phyloP scores from a whole-genome alignment of 768 basidiomycete genomes.

The Lactifluus rugatus region DNA sequence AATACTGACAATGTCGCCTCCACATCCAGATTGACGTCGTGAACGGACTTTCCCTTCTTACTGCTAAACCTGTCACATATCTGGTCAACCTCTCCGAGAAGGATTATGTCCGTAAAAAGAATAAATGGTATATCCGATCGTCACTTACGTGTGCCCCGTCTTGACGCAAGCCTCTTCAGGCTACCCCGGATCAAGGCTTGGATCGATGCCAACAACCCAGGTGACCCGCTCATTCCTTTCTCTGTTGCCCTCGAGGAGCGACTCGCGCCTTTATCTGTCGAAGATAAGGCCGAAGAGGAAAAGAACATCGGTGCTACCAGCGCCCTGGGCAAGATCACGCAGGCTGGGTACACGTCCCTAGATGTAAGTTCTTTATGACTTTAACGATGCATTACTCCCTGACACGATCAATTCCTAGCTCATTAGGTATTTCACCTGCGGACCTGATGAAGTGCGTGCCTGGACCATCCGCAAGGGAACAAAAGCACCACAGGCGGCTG shows the following conservation, averaged over 20 bases:
- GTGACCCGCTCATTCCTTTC: conserved; percentile 93
- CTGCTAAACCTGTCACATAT: conserved; percentile 96
- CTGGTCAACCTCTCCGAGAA: conserved; percentile 94
- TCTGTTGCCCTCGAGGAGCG: conserved; percentile 94
- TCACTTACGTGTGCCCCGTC: background rate
- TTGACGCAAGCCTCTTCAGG: conserved; percentile 32
- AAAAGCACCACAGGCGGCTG: conserved; percentile 94
- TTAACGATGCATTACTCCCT: background rate
- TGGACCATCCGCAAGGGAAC: conserved; percentile 95
- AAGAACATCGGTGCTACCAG: conserved; percentile 64
- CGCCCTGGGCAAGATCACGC: conserved; percentile 87
- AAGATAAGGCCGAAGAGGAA: conserved; percentile 64
- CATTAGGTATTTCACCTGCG: conserved; percentile 95
- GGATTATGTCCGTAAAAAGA: conserved; percentile 95
- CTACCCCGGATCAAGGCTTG: conserved; percentile 94
- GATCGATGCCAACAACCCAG: conserved; percentile 95
- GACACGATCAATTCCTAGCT: conserved; percentile 37
- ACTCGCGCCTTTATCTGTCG: conserved; percentile 48
- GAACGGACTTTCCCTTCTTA: conserved; percentile 81
- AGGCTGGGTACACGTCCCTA: conserved; percentile 82
- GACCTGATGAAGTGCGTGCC: conserved; percentile 92
- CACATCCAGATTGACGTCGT: conserved; percentile 70
- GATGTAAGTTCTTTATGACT: conserved; percentile 42
- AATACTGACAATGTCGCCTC: background rate
- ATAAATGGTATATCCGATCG: conserved; percentile 67